phyloP scores from a whole-genome alignment of 2,329 filamentous ascomycete species.

The Neurospora sp. region DNA sequence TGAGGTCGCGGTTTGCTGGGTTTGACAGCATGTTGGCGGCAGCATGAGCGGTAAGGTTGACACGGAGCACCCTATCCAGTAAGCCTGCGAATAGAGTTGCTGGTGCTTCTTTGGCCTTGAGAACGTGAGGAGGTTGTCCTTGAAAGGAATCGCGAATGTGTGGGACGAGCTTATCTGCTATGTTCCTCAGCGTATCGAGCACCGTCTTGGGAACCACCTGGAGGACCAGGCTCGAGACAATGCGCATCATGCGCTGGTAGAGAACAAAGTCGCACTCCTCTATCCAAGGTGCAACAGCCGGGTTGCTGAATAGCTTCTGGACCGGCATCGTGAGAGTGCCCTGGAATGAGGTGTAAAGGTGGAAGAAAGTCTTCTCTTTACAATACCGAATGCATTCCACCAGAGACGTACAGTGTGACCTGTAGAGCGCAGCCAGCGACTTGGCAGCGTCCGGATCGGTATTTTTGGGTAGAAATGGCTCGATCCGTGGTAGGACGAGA shows the following conservation, averaged over 20 bases:
- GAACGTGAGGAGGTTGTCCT: conserved; percentile 73
- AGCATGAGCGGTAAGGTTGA: conserved; percentile 88
- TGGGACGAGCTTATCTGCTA: conserved; percentile 68
- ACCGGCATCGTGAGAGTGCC: conserved; percentile 95
- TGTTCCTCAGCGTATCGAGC: conserved; percentile 75
- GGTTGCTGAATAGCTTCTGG: conserved; percentile 79
- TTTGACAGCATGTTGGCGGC: conserved; percentile 88
- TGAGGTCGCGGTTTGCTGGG: conserved; percentile 80
- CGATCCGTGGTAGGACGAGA: conserved; percentile 76
- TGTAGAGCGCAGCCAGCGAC: conserved; percentile 77
- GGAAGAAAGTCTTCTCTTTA: conserved; percentile 94
- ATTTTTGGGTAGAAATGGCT: conserved; percentile 65
- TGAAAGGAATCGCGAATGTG: conserved; percentile 83
- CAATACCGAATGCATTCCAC: conserved; percentile 94
- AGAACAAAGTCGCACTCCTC: conserved; percentile 91
- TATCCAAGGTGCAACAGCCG: conserved; percentile 80
- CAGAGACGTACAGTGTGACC: conserved; percentile 88
- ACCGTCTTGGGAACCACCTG: conserved; percentile 87
- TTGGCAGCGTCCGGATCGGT: conserved; percentile 83
- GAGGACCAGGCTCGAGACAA: conserved; percentile 77
- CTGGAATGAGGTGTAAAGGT: conserved; percentile 88
- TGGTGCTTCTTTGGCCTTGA: conserved; percentile 77
- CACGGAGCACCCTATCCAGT: conserved; percentile 75
- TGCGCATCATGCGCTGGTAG: conserved; percentile 94
- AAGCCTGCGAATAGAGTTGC: conserved; percentile 82